These are phyloP conservation scores for Neurospora sp. DNA, from an alignment of 495 filamentous ascomycete genomes.

Conservation along the genomic window DNA sequence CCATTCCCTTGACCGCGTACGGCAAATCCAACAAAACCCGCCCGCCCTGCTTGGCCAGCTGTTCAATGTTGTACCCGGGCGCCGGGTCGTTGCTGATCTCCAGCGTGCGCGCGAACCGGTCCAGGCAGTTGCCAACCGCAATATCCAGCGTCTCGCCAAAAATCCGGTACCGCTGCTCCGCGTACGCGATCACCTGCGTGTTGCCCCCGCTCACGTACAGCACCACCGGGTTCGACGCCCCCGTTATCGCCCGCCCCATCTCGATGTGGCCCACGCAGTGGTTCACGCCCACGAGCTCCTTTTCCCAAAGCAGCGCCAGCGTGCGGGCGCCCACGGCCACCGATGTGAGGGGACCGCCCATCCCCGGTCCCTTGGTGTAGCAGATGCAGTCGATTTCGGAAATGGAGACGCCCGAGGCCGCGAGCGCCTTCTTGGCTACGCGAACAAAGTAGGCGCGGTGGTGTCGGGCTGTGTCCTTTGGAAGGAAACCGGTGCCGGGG, in stretches of 20 bases:
- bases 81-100: constrained; percentile 90
- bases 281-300: constrained; percentile 83
- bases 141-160: constrained; percentile 98
- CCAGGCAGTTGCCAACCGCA: constrained; percentile 93
- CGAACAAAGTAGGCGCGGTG: constrained; percentile 78
- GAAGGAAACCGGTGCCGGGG: constrained; percentile 88
- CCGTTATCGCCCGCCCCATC: constrained; percentile 93
- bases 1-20: constrained; percentile 97
- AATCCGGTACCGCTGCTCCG: constrained; percentile 85
- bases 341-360: constrained; percentile 89
- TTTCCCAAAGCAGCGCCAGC: constrained; percentile 76
- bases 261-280: constrained; percentile 98
- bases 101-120: constrained; percentile 86
- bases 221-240: constrained; percentile 84
- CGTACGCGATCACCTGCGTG: constrained; percentile 97
- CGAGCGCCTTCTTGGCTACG: constrained; percentile 66
- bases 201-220: constrained; percentile 95
- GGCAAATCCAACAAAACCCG: constrained; percentile 73
- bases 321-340: constrained; percentile 80
- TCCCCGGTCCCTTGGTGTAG: constrained; percentile 91
- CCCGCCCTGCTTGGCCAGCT: constrained; percentile 68
- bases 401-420: constrained; percentile 44
- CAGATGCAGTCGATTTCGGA: constrained; percentile 80
- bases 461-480: constrained; percentile 89
- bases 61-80: constrained; percentile 96